Base-by-base conservation (phyloP, 2,329 filamentous ascomycete species). In the Purpureocillium lavendulum region DNA sequence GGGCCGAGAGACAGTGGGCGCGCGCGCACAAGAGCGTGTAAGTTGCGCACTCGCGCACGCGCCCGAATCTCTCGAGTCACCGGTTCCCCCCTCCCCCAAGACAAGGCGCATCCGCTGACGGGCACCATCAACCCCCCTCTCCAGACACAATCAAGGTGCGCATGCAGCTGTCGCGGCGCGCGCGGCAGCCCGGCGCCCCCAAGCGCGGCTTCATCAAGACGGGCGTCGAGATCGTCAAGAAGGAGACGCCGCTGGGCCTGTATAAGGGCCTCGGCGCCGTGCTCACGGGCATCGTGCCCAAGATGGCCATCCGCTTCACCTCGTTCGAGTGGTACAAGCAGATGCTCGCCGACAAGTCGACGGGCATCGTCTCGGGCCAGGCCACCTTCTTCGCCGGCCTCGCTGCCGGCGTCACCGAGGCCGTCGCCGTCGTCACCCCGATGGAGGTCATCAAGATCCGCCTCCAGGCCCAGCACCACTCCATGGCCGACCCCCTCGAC, bases 401-500 rank as follows among this genome's bases (percentile, higher is more conserved):
- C 34, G 78, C 85, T 17, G 92, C 92, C 18, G 92, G 92, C 65
- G 81, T 98, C 14, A 97, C 92, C 15, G 92, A 98, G 74, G 92
- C 92, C 48, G 90, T 98, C 33, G 83, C 86, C 36, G 87, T 98
- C 38, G 92, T 98, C 41, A 96, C 89, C 24, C 92, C 92, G 6
- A 98, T 98, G 92, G 92, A 98, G 70, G 92, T 98, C 45, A 80
- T 98, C 66, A 98, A 98, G 77, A 98, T 98, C 60, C 85, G 92
- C 36, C 77, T 98, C 51, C 92, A 98, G 73, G 90, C 90, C 4
- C 92, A 98, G 68, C 87, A 96, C 69, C 92, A 98, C 77, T 87
- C 80, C 60, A 92, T 98, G 82, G 88, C 92, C 36, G 92, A 98
- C 60, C 92, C 92, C 6, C 81, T 97, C 50, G 92, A 97, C 61